Conservation (phyloP, 345 rosid genomes). For the Camelina laxa region DNA sequence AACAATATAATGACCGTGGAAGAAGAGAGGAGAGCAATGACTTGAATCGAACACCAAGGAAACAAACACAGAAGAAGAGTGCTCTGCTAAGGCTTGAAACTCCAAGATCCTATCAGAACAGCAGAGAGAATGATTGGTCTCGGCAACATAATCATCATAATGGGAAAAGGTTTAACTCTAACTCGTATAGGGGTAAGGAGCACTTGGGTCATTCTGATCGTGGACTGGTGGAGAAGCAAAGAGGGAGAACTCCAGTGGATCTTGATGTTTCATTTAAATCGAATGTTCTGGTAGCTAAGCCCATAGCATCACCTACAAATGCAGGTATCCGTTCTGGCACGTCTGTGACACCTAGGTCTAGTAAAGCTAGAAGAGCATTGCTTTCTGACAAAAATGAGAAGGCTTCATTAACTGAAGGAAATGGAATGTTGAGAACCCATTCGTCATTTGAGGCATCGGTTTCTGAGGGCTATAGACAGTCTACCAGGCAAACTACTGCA, state of each 20-base stretch:
- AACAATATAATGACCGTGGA: slow-evolving; percentile 53
- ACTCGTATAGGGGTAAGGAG: slow-evolving; percentile 59
- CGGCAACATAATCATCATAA: slow-evolving; percentile 46
- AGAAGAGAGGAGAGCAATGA: slow-evolving; percentile 60
- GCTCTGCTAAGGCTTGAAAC: slow-evolving; percentile 81
- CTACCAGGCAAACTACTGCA: slow-evolving; percentile 42
- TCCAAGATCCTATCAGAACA: slow-evolving; percentile 50
- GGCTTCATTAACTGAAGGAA: slow-evolving; percentile 42
- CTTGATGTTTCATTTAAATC: slow-evolving; percentile 91
- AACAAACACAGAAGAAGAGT: slow-evolving; percentile 80
- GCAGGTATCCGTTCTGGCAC: slow-evolving; percentile 41
- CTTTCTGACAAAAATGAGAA: slow-evolving; percentile 44
- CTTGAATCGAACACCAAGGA: slow-evolving; percentile 54
- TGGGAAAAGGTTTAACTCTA: slow-evolving; percentile 48
- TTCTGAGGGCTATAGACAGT: slow-evolving; percentile 47
- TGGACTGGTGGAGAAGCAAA: slow-evolving; percentile 51
- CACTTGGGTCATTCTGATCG: slow-evolving; percentile 45
- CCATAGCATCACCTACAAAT: slow-evolving; percentile 50
- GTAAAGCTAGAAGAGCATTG: slow-evolving; percentile 55
- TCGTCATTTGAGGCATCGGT: slow-evolving; percentile 38
- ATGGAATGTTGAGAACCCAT: slow-evolving; percentile 38
- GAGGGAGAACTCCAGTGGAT: slow-evolving; percentile 64
- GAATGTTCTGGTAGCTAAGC: slow-evolving; percentile 81
- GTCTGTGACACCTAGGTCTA: slow-evolving; percentile 54
- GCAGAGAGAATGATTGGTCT: slow-evolving; percentile 57